Conservation (phyloP, 1,139 yeast genomes). For the Candida tropicalis region DNA sequence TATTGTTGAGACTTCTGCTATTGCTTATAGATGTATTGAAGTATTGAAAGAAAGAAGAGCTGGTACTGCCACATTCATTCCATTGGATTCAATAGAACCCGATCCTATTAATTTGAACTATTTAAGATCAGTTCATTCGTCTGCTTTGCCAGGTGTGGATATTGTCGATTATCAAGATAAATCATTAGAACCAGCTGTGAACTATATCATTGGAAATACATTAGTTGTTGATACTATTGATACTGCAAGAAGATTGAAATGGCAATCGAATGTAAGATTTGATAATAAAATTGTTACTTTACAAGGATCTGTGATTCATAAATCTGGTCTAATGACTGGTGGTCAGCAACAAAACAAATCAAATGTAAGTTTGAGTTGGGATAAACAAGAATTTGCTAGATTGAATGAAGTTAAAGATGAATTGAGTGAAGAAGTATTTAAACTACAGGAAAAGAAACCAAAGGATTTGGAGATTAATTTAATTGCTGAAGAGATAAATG, state of each 20-base stretch:
- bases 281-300: conserved; percentile 75
- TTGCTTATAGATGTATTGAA: conserved; percentile 83
- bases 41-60: conserved; percentile 83
- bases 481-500: conserved; percentile 54
- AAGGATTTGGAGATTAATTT: conserved; percentile 61
- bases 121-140: conserved; percentile 57
- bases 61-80: conserved; percentile 87
- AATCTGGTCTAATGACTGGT: conserved; percentile 92
- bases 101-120: conserved; percentile 61
- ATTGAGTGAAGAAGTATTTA: conserved; percentile 53
- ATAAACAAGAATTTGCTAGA: conserved; percentile 65
- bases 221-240: conserved; percentile 75
- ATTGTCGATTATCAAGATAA: conserved; percentile 69
- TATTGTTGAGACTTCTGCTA: conserved; percentile 72
- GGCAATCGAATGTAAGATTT: conserved; percentile 52
- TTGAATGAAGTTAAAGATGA: conserved; percentile 65
- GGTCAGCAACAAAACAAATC: conserved; percentile 54
- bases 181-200: conserved; percentile 72
- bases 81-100: conserved; percentile 67
- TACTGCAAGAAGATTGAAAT: conserved; percentile 71
- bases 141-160: conserved; percentile 70
- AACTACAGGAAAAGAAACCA: conserved; percentile 51
- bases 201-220: conserved; percentile 79
- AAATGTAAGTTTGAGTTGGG: conserved; percentile 57
- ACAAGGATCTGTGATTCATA: conserved; percentile 84